Evolutionary conservation across 2,329 filamentous ascomycete species (phyloP), one percentile per base, ranked within the genome.

Genomic region (Bimuria novae-zelandiae): DNA sequence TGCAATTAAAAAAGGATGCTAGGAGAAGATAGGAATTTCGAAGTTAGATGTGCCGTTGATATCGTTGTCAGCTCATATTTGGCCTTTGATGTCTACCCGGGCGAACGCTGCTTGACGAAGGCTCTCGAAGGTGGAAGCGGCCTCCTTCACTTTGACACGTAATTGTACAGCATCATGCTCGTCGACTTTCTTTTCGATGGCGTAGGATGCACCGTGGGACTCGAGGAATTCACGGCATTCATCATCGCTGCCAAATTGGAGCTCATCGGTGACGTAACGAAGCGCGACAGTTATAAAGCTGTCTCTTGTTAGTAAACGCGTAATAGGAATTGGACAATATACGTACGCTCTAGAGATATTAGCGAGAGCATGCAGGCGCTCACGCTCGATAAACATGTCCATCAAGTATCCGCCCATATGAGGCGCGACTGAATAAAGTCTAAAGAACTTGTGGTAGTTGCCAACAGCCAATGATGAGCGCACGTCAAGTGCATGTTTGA

Each of bases 381-480:
- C 93, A 71, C 94, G 88, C 68, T 87, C 87, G 73, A 97, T 89
- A 80, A 99, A 97, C 90, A 96, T 97, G 79, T 99, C 94, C 90
- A 99, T 96, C 46, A 99, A 84, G 77, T 97, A 97, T 65, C 89
- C 92, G 57, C 94, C 93, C 92, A 99, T 96, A 69, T 96, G 95
- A 45, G 92, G 92, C 21, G 92, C 92, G 72, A 93, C 88, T 63
- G 95, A 85, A 75, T 97, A 99, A 39, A 99, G 84, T 78, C 90
- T 89, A 84, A 99, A 97, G 77, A 99, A 97, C 74, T 86, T 93
- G 79, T 99, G 93, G 75, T 97, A 97, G 78, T 97, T 97, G 67
- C 92, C 92, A 73, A 95, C 81, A 46, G 94, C 93, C 69, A 97
- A 79, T 43, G 94, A 90, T 48, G 93, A 96, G 65, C 94, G 90